Evolutionary conservation across 441 rosid genomes (phyloP).

Genomic region (Bocquillonia castaneifolia): DNA sequence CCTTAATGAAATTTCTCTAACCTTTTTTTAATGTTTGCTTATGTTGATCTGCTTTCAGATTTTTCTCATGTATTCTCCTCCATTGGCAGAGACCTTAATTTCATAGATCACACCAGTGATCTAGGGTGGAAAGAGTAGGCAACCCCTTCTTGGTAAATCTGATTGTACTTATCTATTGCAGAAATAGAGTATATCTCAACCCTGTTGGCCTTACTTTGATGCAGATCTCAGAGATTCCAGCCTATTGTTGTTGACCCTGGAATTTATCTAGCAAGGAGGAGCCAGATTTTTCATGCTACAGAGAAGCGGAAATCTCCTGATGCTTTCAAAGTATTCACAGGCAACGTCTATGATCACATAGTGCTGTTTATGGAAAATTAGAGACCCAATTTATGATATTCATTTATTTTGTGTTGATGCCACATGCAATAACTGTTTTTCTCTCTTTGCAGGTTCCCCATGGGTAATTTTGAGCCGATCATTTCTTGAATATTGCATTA

Average conservation of each 20-base stretch:
- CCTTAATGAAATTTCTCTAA: neutral
- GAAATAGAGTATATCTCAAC: slow-evolving; percentile 18
- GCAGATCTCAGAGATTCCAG: slow-evolving; percentile 67
- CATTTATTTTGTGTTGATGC: slow-evolving; percentile 8
- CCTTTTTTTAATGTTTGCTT: slow-evolving; percentile 4
- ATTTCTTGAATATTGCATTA: slow-evolving; percentile 70
- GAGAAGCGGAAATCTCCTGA: slow-evolving; percentile 69
- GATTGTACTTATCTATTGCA: neutral
- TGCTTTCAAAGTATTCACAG: slow-evolving; percentile 81
- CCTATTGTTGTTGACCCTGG: slow-evolving; percentile 86
- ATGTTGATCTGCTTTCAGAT: slow-evolving; percentile 41
- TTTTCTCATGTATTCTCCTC: slow-evolving; percentile 71
- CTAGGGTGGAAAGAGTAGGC: slow-evolving; percentile 97
- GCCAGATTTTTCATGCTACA: slow-evolving; percentile 71
- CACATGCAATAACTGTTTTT: slow-evolving; percentile 7
- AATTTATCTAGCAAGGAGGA: slow-evolving; percentile 66
- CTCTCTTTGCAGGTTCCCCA: slow-evolving; percentile 56
- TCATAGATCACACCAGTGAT: slow-evolving; percentile 81
- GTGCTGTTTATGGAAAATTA: neutral
- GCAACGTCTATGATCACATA: slow-evolving; percentile 34
- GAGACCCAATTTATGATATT: neutral
- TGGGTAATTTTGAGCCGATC: slow-evolving; percentile 76
- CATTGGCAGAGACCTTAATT: slow-evolving; percentile 64
- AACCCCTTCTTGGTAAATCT: slow-evolving; percentile 13
- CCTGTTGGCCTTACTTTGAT: slow-evolving; percentile 20